Base-by-base conservation (phyloP, 2,329 filamentous ascomycete genomes). In the Drechslerella dactyloides region DNA sequence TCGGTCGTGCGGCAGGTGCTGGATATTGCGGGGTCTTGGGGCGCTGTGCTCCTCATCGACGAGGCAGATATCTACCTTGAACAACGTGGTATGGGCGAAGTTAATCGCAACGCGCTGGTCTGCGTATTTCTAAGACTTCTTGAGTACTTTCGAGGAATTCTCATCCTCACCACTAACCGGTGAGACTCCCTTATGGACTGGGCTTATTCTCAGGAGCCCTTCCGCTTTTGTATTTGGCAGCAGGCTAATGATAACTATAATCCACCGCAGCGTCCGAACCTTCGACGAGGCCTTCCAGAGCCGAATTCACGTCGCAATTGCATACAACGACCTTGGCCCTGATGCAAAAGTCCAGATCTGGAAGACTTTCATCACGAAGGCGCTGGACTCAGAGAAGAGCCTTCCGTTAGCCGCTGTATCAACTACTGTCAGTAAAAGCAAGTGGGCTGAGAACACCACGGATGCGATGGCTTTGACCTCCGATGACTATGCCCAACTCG, bases 221-320 rank as follows among this genome's bases (percentile, higher is more conserved):
- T 48, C 17, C 8, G 8, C 6, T 19, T 2, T 15, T 5, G 44
- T 15, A 19, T 5, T 24, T 35, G 30, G 37, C 56, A 33, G 10
- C 4, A 5, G 57, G 11, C 15, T 19, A 23, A 48, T 27, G 27
- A 8, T 33, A 8, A 33, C 3, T 8, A 8, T 3, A 33, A 33
- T 33, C 8, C 8, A 24, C 27, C 2, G 17, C 11, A 30, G 48
- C 17, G 74, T 75, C n/a, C 81, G 88, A 81, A 93, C 90, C 0
- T 96, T 96, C 76, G 92, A 96, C 76, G 90, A 94, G 73, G 92
- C 92, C 0, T 96, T 96, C 82, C 90, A 94, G 78, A 90, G 87
- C 8, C 86, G 92, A 23, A 96, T 73, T 70, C 91, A 96, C 78
- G 88, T 96, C 76, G 90, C 91, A 0, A 82, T 96, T 7, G 85